phyloP scores from a whole-genome alignment of 2,329 filamentous ascomycete genomes.

The Diaporthe nobilis region DNA sequence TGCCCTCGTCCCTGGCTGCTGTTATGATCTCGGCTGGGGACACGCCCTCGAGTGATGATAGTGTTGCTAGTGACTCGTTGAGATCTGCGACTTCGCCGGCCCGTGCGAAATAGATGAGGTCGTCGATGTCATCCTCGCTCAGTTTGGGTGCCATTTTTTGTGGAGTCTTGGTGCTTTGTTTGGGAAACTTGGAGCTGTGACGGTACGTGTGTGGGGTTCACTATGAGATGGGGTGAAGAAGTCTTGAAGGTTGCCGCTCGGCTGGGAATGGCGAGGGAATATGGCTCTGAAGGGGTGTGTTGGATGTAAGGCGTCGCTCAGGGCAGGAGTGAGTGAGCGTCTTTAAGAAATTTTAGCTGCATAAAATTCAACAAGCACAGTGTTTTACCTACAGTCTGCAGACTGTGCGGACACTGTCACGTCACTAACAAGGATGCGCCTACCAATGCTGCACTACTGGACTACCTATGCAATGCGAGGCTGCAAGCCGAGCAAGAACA shows the following conservation, averaged over 20 bases:
- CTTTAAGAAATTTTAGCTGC: conserved; percentile 31
- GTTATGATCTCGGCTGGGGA: conserved; percentile 75
- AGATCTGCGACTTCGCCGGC: conserved; percentile 82
- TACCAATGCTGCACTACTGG: not conserved
- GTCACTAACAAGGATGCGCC: not conserved
- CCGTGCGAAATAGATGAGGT: conserved; percentile 90
- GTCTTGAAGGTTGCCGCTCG: not conserved
- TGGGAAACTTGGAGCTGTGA: not conserved
- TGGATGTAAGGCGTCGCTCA: not conserved
- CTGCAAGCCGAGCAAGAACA: not conserved
- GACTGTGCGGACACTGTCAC: not conserved
- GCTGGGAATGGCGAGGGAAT: not conserved
- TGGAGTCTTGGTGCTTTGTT: too few relatives aligned
- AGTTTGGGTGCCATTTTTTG: conserved; percentile 66
- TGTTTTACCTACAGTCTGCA: not conserved
- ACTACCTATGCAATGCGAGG: not conserved
- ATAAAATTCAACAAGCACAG: conserved; percentile 12
- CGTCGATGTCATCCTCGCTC: conserved; percentile 87
- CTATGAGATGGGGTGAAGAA: not conserved
- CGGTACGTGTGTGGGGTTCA: too few relatives aligned
- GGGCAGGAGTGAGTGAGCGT: conserved; percentile 10
- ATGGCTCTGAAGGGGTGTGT: not conserved
- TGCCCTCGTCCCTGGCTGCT: conserved; percentile 79
- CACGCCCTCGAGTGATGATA: conserved; percentile 74
- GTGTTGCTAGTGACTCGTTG: conserved; percentile 66